Percentiles rank a stretch among this genome's conserved stretches.
Evolutionary conservation across 1,284 basidiomycete species (phyloP).

Genomic region (Butyriboletus regius): DNA sequence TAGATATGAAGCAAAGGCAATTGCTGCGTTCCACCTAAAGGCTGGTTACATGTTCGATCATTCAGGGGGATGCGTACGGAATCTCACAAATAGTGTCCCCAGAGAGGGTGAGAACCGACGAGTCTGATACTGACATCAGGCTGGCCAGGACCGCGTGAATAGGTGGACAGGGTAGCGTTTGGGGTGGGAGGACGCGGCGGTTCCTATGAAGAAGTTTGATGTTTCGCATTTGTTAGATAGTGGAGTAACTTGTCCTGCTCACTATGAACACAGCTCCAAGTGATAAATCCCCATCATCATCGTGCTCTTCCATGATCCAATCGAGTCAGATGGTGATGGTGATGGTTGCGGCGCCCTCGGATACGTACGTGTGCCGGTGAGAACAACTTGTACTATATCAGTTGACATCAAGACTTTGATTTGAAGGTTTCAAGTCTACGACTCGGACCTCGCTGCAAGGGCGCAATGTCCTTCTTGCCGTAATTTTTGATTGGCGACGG

Average conservation of each 20-base stretch:
- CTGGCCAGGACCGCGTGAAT: constrained; percentile 34
- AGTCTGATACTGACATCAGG: constrained; percentile 57
- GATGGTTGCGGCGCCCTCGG: neutral
- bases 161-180: constrained; percentile 46
- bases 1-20: constrained; percentile 67
- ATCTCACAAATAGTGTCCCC: constrained; percentile 81
- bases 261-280: constrained; percentile 37
- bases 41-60: neutral
- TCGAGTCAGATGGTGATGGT: neutral
- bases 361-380: neutral
- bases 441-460: neutral
- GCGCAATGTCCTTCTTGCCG: no score
- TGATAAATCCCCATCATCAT: constrained; percentile 22
- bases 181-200: constrained; percentile 54
- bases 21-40: constrained; percentile 77
- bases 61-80: neutral
- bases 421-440: neutral
- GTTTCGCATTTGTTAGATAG: neutral
- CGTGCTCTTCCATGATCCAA: neutral
- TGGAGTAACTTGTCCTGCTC: constrained; percentile 4
- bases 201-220: constrained; percentile 30
- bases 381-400: neutral
- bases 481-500: no score
- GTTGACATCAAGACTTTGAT: no score
- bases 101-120: constrained; percentile 82